Percentiles rank a stretch among this genome's conserved stretches.
Evolutionary conservation across 495 filamentous ascomycete genomes (phyloP).

Genomic region (Lophiostoma macrostomum): DNA sequence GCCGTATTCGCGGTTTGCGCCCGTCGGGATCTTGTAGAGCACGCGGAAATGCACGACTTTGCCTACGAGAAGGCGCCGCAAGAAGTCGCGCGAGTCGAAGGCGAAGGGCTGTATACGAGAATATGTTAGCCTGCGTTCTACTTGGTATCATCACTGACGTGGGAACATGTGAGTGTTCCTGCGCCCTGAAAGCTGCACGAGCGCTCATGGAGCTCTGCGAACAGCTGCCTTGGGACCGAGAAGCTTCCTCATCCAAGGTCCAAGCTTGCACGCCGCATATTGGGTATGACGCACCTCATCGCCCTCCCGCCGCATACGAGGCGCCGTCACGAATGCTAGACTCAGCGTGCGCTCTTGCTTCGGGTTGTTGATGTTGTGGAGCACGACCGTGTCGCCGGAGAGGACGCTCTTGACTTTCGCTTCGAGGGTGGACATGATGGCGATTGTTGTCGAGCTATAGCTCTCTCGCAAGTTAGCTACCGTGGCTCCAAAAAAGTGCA

Average conservation of each 20-base stretch:
- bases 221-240: too few species aligned
- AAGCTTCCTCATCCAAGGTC: too few species aligned
- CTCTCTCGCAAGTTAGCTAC: slow-evolving; percentile 7
- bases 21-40: slow-evolving; percentile 77
- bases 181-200: slow-evolving; percentile 9
- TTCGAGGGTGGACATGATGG: slow-evolving; percentile 37
- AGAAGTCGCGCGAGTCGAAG: slow-evolving; percentile 89
- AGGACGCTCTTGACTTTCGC: slow-evolving; percentile 91
- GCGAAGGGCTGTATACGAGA: slow-evolving; percentile 60
- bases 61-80: slow-evolving; percentile 78
- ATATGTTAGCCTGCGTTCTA: slow-evolving; percentile 15
- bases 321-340: slow-evolving; percentile 86
- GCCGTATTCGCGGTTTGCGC: slow-evolving; percentile 82
- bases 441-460: background rate
- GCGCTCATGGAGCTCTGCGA: too few species aligned
- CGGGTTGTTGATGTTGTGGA: slow-evolving; percentile 71
- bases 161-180: background rate
- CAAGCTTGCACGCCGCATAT: background rate
- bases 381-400: slow-evolving; percentile 86
- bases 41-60: slow-evolving; percentile 81
- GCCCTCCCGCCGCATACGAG: slow-evolving; percentile 79
- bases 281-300: slow-evolving; percentile 63
- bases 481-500: slow-evolving; percentile 13
- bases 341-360: slow-evolving; percentile 77
- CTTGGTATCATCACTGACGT: background rate